A percentile compares a stretch with the other conserved stretches of the same genome.
phyloP scores from a whole-genome alignment of 2,329 filamentous ascomycete genomes.

The Ceratocystis cacaofunesta region DNA sequence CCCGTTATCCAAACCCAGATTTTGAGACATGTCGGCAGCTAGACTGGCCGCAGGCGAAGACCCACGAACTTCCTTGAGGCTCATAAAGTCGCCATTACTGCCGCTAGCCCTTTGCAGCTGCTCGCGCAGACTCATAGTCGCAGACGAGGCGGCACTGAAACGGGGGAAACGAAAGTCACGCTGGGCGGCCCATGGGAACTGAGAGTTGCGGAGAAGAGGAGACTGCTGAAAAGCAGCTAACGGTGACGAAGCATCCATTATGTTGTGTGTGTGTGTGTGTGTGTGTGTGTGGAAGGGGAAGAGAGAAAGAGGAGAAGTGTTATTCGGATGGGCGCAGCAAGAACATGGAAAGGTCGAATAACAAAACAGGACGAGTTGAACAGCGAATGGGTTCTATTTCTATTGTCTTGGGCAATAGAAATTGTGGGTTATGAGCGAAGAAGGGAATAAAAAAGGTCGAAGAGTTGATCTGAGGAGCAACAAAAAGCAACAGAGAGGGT shows the following conservation, averaged over 20 bases:
- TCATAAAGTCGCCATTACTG: conserved; percentile 58
- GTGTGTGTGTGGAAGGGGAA: not conserved
- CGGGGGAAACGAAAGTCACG: conserved; percentile 35
- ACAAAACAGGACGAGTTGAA: not conserved
- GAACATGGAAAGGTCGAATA: not conserved
- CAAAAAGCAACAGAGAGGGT: not conserved
- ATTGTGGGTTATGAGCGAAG: conserved; percentile 4
- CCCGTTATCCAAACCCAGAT: conserved; percentile 79
- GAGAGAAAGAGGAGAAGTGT: not conserved
- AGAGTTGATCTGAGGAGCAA: conserved; percentile 5
- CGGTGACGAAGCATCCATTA: conserved; percentile 87
- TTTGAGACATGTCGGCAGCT: conserved; percentile 87
- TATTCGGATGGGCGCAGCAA: not conserved
- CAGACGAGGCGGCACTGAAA: conserved; percentile 40
- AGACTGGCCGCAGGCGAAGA: conserved; percentile 85
- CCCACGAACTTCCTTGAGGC: conserved; percentile 57
- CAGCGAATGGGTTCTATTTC: not conserved
- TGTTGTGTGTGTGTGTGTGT: conserved; percentile 18
- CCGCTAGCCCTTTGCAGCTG: conserved; percentile 40
- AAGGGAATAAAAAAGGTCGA: not conserved
- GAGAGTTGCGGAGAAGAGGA: conserved; percentile 33
- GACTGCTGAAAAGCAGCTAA: conserved; percentile 79
- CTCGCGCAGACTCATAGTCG: conserved; percentile 63
- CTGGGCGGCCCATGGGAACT: conserved; percentile 38
- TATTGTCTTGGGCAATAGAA: not conserved